Evolutionary conservation across 2,329 filamentous ascomycete genomes (phyloP), one percentile per base, ranked within the genome.

Genomic region (Cylindrodendrum hubeiense): DNA sequence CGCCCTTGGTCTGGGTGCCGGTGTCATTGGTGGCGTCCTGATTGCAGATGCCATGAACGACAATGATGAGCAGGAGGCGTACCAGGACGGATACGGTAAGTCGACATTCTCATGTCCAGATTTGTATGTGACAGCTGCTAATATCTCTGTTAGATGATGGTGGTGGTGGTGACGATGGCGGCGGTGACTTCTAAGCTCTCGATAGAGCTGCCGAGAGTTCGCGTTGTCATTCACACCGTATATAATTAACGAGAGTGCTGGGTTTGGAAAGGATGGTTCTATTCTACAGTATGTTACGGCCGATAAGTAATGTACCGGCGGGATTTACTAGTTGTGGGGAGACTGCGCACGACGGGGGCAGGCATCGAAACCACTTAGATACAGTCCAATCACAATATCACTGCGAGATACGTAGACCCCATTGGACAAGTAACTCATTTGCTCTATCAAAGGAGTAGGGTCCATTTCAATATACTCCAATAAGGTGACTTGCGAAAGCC

Each of bases 1-100:
- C 9, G 93, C 93, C 22, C 82, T 97, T 46, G 94, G 94, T 81
- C 79, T 93, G 4, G 94, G 94, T 71, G 94, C 91, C 68, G 94
- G 94, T 78, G 75, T 97, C 76, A 74, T 97, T 1, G 95, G 94
- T 71, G 94, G 94, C 60, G 87, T 89, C 67, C 67, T 97, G 73
- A 79, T 97, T 33, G 90, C 86, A 2, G 84, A 91, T 74, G 90
- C 90, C 1, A 84, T 95, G 54, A 81, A 92, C 60, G 87, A 90
- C 66, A 77, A 86, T 50, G 79, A 86, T 50, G 79, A 92, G 69
- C 80, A 91, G 65, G 83, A 88, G 5, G 86, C 87, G 30, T 91
- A 86, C 60, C 72, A 80, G 43, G 79, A 85, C 0, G 84, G 83
- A 60, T 83, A 78, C 63, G 57, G 80, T 82, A 71, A 77, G 79